Evolutionary conservation across 1,284 basidiomycete genomes (phyloP), one percentile per base, ranked within the genome.

Genomic region (Megacollybia platyphylla): DNA sequence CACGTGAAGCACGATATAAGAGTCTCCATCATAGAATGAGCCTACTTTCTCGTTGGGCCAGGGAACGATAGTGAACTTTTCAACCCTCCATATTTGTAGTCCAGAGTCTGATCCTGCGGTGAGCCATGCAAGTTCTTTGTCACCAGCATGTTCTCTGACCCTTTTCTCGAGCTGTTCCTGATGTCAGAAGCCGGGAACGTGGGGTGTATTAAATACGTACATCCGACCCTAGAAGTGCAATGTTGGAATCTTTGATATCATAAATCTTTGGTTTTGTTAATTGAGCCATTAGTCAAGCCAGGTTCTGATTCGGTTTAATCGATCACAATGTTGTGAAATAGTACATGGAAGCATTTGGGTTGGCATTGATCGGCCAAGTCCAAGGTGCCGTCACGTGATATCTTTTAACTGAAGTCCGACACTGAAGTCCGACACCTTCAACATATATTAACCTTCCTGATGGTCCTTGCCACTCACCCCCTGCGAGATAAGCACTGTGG

Each of bases 1-100:
- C 49, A 76, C 76, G 54, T 77, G 63, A 26, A 80, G 57, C 20
- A 80, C 59, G 44, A 82, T 73, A 50, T 79, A 81, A 1, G 74
- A 76, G 54, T 81, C 77, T 1, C 76, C 79, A 46, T 73, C 67
- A 51, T 73, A 78, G 54, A 80, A 79, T 9, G 61, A 62, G 7
- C 77, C 76, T 42, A 64, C 60, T 6, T 63, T 57, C 7, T 72
- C 63, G 49, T 67, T 58, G 1, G 71, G 71, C 73, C 73, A 77
- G 26, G 64, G 62, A 18, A 71, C 65, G 36, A 79, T 62, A 39
- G 60, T 56, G 51, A 78, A 80, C 41, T 74, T 62, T 51, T 79
- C 73, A 39, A 78, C 68, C 17, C 73, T 58, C 77, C 77, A 82
- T 2, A 74, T 68, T 51, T 72, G 63, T 35, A 73, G 49, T 0